Conservation (phyloP, 75 land plant species). For the Picea sitchensis region DNA sequence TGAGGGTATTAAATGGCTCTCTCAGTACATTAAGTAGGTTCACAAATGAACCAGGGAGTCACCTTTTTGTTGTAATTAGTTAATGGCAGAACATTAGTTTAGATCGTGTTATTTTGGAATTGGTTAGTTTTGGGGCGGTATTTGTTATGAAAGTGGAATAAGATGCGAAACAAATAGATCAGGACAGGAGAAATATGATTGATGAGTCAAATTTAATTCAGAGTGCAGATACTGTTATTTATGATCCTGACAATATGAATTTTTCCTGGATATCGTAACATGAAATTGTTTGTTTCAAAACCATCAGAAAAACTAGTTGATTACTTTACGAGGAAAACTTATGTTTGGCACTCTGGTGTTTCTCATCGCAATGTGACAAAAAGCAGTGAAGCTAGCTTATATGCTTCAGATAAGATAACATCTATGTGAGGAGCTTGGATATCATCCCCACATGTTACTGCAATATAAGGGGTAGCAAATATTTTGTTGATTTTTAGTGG, state of each 20-base stretch:
- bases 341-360: background rate
- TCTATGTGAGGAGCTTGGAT: too few species aligned
- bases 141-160: constrained; percentile 4
- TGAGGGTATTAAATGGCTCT: constrained; percentile 72
- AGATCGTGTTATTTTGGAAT: background rate
- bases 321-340: background rate
- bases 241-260: constrained; percentile 5
- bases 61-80: background rate
- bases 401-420: too few species aligned
- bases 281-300: constrained; percentile 8
- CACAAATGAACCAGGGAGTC: background rate
- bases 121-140: constrained; percentile 5
- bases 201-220: background rate
- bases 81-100: background rate
- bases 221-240: background rate
- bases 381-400: background rate
- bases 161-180: background rate
- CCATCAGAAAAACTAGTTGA: background rate
- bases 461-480: too few species aligned
- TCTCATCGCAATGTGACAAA: background rate
- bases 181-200: background rate
- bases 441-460: too few species aligned
- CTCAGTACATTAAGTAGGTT: constrained; percentile 71
- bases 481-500: too few species aligned
- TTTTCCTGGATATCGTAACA: constrained; percentile 1